A percentile compares a stretch with the other conserved stretches of the same genome.
Conservation (phyloP, 1,284 basidiomycete genomes). For the Boletus sp. region DNA sequence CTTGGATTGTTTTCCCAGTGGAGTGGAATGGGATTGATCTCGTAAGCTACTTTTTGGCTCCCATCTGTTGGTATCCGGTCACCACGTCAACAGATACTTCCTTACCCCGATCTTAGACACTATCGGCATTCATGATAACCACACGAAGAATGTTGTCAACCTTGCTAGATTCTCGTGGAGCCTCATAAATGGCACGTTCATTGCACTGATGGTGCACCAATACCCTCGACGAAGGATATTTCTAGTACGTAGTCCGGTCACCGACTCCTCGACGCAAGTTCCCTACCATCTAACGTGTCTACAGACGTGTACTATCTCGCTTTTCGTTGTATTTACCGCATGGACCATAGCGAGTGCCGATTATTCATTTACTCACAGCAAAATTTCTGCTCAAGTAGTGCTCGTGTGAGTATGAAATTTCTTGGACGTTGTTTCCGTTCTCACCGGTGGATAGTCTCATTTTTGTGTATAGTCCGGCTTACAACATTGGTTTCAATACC, state of each 20-base stretch:
- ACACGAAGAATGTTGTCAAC: neutral
- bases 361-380: slow-evolving; percentile 9
- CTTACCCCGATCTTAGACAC: slow-evolving; percentile 23
- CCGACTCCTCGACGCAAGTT: no score
- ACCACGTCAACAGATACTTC: slow-evolving; percentile 11
- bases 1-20: slow-evolving; percentile 55
- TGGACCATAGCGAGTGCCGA: slow-evolving; percentile 23
- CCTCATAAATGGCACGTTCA: slow-evolving; percentile 6
- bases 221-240: slow-evolving; percentile 21
- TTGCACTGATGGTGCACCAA: slow-evolving; percentile 14
- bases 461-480: no score
- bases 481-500: slow-evolving; percentile 6
- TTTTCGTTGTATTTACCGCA: slow-evolving; percentile 17
- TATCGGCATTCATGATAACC: slow-evolving; percentile 23
- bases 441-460: no score
- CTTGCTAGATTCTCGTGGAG: slow-evolving; percentile 12
- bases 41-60: neutral
- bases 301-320: slow-evolving; percentile 13
- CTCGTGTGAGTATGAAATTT: no score
- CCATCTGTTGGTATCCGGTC: neutral
- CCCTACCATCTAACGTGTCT: neutral
- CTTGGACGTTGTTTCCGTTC: no score
- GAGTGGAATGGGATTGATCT: slow-evolving; percentile 16
- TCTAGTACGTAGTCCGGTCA: slow-evolving; percentile 10
- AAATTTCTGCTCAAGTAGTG: neutral